Percentiles rank a stretch among this genome's conserved stretches.
Evolutionary conservation across 495 filamentous ascomycete species (phyloP).

Genomic region (Podospora tetraspora): DNA sequence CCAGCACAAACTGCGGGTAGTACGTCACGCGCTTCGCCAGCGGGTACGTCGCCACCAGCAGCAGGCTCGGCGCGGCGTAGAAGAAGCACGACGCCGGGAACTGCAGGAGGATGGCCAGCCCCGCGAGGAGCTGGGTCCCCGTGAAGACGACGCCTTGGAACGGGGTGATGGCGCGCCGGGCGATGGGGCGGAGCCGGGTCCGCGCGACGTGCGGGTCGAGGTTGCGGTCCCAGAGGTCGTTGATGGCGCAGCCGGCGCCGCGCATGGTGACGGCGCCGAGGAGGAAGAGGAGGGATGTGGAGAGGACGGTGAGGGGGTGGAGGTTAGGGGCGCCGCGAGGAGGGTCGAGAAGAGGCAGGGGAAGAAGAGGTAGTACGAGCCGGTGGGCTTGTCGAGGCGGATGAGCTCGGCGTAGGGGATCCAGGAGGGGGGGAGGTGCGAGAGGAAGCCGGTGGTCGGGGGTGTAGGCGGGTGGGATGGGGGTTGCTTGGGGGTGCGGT

Average conservation of each 20-base stretch:
- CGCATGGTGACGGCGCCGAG: slow-evolving; percentile 90
- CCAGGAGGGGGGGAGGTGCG: slow-evolving; percentile 66
- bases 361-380: slow-evolving; percentile 93
- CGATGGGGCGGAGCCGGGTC: slow-evolving; percentile 83
- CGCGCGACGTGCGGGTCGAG: slow-evolving; percentile 86
- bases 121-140: slow-evolving; percentile 71
- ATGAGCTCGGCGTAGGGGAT: slow-evolving; percentile 92
- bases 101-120: slow-evolving; percentile 75
- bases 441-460: slow-evolving; percentile 73
- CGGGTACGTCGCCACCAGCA: slow-evolving; percentile 79
- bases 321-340: slow-evolving; percentile 54
- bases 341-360: slow-evolving; percentile 90
- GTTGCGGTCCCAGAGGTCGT: slow-evolving; percentile 94
- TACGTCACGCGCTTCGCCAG: slow-evolving; percentile 90
- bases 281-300: slow-evolving; percentile 74
- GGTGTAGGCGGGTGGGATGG: slow-evolving; percentile 42
- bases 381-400: slow-evolving; percentile 89
- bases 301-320: slow-evolving; percentile 50
- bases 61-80: slow-evolving; percentile 80
- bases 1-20: slow-evolving; percentile 89
- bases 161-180: slow-evolving; percentile 74
- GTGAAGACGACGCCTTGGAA: slow-evolving; percentile 74
- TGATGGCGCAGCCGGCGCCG: slow-evolving; percentile 95
- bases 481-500: neutral
- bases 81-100: slow-evolving; percentile 79